Conservation (phyloP, 805 yeast genomes). For the Hanseniaspora lachancei region DNA sequence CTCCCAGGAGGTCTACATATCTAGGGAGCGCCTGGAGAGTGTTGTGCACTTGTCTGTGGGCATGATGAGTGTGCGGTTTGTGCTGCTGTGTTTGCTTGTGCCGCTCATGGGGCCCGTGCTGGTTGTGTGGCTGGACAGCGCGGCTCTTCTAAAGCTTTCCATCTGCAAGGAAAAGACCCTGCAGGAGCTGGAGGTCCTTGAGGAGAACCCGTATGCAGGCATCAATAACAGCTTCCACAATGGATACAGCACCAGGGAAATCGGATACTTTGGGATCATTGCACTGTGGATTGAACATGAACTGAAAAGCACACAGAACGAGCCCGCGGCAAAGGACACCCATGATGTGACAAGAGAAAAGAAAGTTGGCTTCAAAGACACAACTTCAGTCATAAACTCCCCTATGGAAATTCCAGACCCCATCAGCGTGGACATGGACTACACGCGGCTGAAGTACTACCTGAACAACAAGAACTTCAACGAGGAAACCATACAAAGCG, state of each 20-base stretch:
- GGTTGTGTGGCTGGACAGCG: not conserved
- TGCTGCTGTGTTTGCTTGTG: not conserved
- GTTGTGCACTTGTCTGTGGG: not conserved
- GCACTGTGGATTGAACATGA: not conserved
- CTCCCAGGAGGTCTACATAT: not conserved
- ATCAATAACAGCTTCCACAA: not conserved
- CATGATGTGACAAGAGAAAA: not conserved
- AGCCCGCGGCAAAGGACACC: not conserved
- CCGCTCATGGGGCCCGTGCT: not conserved
- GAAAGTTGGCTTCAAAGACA: conserved; percentile 4
- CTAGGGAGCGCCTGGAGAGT: not conserved
- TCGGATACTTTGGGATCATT: conserved; percentile 8
- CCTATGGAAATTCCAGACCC: not conserved
- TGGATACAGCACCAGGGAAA: not conserved
- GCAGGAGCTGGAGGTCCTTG: not conserved
- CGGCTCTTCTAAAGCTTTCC: not conserved
- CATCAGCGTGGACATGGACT: conserved; percentile 1
- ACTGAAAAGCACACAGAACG: not conserved
- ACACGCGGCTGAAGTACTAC: conserved; percentile 5
- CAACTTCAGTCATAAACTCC: not conserved
- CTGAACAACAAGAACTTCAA: not conserved
- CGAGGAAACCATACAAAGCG: not conserved
- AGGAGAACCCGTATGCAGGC: not conserved
- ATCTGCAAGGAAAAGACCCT: not conserved
- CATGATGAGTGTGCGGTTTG: not conserved